Evolutionary conservation across 495 filamentous ascomycete genomes (phyloP), one percentile per base, ranked within the genome.

Genomic region (Penicillium daleae): DNA sequence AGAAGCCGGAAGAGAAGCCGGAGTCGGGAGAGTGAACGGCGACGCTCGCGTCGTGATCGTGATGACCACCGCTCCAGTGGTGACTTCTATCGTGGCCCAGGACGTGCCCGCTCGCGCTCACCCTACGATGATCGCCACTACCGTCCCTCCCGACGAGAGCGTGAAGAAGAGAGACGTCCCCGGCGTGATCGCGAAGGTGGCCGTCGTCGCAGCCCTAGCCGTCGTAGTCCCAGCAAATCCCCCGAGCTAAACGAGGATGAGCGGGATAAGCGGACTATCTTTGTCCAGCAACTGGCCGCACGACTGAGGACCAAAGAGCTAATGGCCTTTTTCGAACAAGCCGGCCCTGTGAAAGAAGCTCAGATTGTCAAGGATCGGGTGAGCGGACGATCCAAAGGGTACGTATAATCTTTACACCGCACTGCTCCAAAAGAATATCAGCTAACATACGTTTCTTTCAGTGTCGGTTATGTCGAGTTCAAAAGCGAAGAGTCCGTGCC

Each of bases 301-400:
- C 92, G 95, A 67, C 83, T 98, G 60, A 88, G 93, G 62, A 95
- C 92, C 57, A 93, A 92, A 71, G 93, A 99, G 73, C 84, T 99
- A 56, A 92, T 94, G 76, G 85, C 86, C 59, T 99, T 99, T 74
- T 99, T 99, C 72, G 92, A 97, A 77, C 93, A 94, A 78, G 91
- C 94, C 70, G 96, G 96, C 67, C 90, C 92, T 32, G 95, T 99
- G 27, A 96, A 93, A 69, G 96, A 98, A 77, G 96, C 96, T 56
- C 95, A 97, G 77, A 98, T 99, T 69, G 96, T 99, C n/a, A 98
- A 97, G 80, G 96, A 99, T 69, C 85, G 96, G 60, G 92, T 98
- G 58, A 96, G 92, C 78, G 92, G 92, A 64, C 90, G 96, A 76
- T 97, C 93, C 22, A 99, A 99, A 86, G 95, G 95, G 95, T 97